These are phyloP conservation scores for Lanmaoa rubissima DNA, from an alignment of 768 basidiomycete species.

Conservation along the genomic window DNA sequence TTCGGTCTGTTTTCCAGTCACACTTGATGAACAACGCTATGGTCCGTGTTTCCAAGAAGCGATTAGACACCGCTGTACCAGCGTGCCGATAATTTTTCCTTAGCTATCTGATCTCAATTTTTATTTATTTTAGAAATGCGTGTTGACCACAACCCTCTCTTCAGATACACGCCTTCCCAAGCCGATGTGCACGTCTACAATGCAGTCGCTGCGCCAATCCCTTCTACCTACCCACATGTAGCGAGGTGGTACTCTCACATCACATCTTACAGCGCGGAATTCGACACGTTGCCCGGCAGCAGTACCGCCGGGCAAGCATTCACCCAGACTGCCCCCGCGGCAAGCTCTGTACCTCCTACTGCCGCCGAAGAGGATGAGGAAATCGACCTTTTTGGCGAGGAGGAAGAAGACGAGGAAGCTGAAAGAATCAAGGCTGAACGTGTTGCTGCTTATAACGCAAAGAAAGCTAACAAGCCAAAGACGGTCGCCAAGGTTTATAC, in stretches of 20 bases:
- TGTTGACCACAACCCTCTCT: conserved; percentile 10
- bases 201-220: conserved; percentile 65
- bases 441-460: conserved; percentile 87
- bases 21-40: conserved; percentile 76
- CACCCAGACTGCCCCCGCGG: conserved; percentile 45
- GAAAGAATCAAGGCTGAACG: conserved; percentile 89
- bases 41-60: conserved; percentile 98
- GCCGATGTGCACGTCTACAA: conserved; percentile 93
- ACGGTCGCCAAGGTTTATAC: conserved; percentile 74
- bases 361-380: conserved; percentile 57
- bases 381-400: conserved; percentile 87
- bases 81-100: conserved; percentile 70
- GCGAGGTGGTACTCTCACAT: conserved; percentile 96
- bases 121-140: too few species aligned
- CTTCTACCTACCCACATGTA: conserved; percentile 65
- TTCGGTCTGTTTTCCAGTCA: conserved; percentile 11
- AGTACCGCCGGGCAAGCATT: conserved; percentile 79
- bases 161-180: conserved; percentile 87
- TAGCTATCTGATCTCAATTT: conserved; percentile 64
- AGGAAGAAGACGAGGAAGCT: conserved; percentile 80
- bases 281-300: conserved; percentile 76
- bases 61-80: conserved; percentile 86
- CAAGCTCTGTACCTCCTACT: conserved; percentile 46
- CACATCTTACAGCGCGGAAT: conserved; percentile 79
- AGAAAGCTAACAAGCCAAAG: conserved; percentile 92